A percentile compares a stretch with the other conserved stretches of the same genome.
Conservation (phyloP, 331 rosid genomes). For the Pyrus hybrid region DNA sequence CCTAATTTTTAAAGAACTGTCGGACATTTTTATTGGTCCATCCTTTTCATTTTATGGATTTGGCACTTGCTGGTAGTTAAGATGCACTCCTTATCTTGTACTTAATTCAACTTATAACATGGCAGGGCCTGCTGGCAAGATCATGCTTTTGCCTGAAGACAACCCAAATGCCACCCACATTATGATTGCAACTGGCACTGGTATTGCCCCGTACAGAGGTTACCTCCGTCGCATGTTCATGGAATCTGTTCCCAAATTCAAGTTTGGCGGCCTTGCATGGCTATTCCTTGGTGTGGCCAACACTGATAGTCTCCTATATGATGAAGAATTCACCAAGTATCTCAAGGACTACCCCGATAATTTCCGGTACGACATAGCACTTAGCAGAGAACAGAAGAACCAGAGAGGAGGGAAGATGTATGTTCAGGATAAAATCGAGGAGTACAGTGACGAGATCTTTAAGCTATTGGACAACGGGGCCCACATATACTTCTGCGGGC, state of each 20-base stretch:
- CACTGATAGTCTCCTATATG: constrained; percentile 72
- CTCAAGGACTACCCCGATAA: constrained; percentile 71
- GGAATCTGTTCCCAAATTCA: constrained; percentile 72
- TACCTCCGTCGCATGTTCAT: constrained; percentile 97
- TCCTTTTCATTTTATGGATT: not conserved
- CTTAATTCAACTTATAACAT: not conserved
- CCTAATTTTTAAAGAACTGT: not conserved
- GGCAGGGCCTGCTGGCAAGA: constrained; percentile 96
- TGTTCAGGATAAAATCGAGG: constrained; percentile 97
- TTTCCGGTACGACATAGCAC: constrained; percentile 72
- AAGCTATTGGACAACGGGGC: constrained; percentile 80
- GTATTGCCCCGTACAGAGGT: constrained; percentile 86
- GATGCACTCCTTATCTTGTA: not conserved
- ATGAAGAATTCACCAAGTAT: constrained; percentile 82
- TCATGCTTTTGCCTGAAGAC: constrained; percentile 96
- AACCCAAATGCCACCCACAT: constrained; percentile 91
- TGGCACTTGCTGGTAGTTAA: not conserved
- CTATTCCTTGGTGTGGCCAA: constrained; percentile 95
- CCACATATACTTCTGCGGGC: constrained; percentile 96
- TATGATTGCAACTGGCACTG: constrained; percentile 97
- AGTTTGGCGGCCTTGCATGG: constrained; percentile 95
- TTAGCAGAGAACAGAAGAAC: constrained; percentile 88
- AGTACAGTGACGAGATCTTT: constrained; percentile 81
- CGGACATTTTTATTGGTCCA: too few species aligned
- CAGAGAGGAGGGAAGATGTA: constrained; percentile 92